Evolutionary conservation across 2,329 filamentous ascomycete genomes (phyloP), one percentile per base, ranked within the genome.

Genomic region (Penicillium sp.): DNA sequence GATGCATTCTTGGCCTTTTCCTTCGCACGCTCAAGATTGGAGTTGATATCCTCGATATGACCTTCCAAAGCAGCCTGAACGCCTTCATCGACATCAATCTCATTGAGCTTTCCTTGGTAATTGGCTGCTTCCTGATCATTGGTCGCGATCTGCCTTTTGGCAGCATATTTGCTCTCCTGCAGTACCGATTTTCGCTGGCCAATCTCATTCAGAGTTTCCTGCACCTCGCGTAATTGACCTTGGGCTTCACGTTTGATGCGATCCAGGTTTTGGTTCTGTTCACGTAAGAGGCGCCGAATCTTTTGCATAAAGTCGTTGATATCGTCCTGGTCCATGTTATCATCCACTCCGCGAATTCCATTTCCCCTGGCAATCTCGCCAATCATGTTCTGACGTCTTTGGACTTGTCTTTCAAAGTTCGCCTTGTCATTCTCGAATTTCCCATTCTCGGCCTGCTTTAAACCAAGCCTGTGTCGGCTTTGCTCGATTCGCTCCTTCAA

Each of bases 71-170:
- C 72, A 16, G 84, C 84, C 60, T 86, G 85, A 20, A 78, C 77
- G 3, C 89, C 89, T 65, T 96, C 90, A 51, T 98, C 90, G 18
- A 89, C 75, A 23, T 84, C 76, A 38, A 98, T 82, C n/a, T 72
- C 70, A 51, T 82, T 75, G 20, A 87, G 70, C 20, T 84, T 78
- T 31, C 69, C 73, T 56, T 94, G 85, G 22, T 89, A 71, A 1
- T 69, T 66, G 3, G 65, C 66, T 5, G 82, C 77, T 37, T 84
- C 84, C 55, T 75, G 80, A 42, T 94, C 86, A 50, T 92, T 88
- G 4, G 72, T 66, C 1, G 71, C 68, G 42, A 94, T 87, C 31
- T 85, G 80, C 48, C 84, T 77, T 52, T 78, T 84, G 4, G 86
- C 79, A 30, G 75, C 78, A 15, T 83, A 74, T 38, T 89, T 92